phyloP scores from a whole-genome alignment of 2,329 filamentous ascomycete genomes.

The Aureobasidium mangrovei region DNA sequence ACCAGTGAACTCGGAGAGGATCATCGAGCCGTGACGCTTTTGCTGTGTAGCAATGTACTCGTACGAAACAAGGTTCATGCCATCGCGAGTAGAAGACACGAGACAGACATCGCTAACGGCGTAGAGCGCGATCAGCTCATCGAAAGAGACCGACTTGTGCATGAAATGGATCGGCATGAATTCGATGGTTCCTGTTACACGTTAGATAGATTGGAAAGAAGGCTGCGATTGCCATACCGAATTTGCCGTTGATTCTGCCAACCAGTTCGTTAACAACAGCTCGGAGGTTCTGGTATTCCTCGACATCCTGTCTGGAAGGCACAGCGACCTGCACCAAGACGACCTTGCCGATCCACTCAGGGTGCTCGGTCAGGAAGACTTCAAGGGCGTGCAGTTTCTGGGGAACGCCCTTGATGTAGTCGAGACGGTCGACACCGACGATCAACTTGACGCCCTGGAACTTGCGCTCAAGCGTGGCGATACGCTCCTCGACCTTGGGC shows the following conservation, averaged over 20 bases:
- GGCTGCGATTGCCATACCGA: conserved; percentile 43
- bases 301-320: conserved; percentile 87
- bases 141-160: conserved; percentile 90
- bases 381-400: conserved; percentile 96
- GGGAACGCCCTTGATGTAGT: conserved; percentile 98
- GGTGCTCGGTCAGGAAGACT: conserved; percentile 92
- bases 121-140: conserved; percentile 89
- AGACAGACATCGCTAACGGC: conserved; percentile 86
- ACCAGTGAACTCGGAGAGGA: conserved; percentile 92
- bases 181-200: conserved; percentile 64
- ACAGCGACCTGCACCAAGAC: conserved; percentile 94
- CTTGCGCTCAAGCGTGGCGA: conserved; percentile 74
- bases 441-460: conserved; percentile 96
- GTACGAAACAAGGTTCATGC: conserved; percentile 98
- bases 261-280: conserved; percentile 95
- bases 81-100: conserved; percentile 90
- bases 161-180: conserved; percentile 99
- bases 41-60: conserved; percentile 95
- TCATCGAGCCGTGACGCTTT: conserved; percentile 83
- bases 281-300: conserved; percentile 93
- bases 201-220: conserved; percentile 15
- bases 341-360: conserved; percentile 96
- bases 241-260: conserved; percentile 92
- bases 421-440: conserved; percentile 89
- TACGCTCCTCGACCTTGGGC: conserved; percentile 77